Base-by-base conservation (phyloP, 2,329 filamentous ascomycete genomes). In the Xylaria sp. region DNA sequence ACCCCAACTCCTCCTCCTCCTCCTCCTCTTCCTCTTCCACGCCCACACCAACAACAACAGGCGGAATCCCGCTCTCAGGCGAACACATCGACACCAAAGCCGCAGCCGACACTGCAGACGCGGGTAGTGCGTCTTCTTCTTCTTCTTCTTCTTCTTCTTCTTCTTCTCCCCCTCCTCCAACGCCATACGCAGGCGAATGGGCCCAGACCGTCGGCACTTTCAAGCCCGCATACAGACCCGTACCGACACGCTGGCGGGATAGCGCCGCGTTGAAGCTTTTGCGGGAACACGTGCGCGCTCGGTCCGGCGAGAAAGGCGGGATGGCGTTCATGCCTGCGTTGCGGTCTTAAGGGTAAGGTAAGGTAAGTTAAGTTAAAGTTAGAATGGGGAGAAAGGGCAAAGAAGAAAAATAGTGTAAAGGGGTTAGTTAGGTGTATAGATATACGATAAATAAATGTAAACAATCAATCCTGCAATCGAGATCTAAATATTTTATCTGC, bases 161-260 rank as follows among this genome's bases (percentile, higher is more conserved):
- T 2, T 8, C 35, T 2, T 13, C 35, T 2, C 79, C 63, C 76
- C 81, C 69, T 74, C 80, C 58, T 55, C 76, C 69, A n/a, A 18
- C 27, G 21, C 79, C 79, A 5, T 78, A 78, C 27, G 81, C 85
- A 79, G 94, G 94, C 70, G 96, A 99, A 84, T 99, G 96, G 96
- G 93, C 93, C 70, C 95, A 98, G 86, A 99, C 96, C 0, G 87
- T 98, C 5, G 96, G 96, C 37, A 94, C 93, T 25, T 98, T 97
- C 82, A 95, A 93, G 85, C 93, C 95, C 35, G 93, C 94, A 42
- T 98, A 98, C 82, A 86, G 95, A 64, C 95, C 95, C 47, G 94
- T 98, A 66, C 96, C 96, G 13, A 82, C 84, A 75, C 87, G 95
- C 71, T 99, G 96, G 96, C 89, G 86, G 81, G 90, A 91, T 70